Evolutionary conservation across 2,329 filamentous ascomycete genomes (phyloP).

Genomic region (Exophiala sp.): DNA sequence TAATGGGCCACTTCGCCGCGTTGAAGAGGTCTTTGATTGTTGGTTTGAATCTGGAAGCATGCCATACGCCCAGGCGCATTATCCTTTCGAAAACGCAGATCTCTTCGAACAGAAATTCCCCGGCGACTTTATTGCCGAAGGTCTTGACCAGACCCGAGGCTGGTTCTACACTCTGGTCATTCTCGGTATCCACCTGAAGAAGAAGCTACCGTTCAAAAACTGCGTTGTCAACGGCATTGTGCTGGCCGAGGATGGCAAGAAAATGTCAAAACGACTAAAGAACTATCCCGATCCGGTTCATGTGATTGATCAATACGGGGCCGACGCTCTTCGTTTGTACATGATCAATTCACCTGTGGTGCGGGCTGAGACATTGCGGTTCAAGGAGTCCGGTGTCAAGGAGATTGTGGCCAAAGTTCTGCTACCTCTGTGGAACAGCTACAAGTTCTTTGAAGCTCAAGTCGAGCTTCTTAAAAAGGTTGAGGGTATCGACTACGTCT

Average conservation of each 20-base stretch:
- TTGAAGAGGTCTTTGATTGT: slow-evolving; percentile 84
- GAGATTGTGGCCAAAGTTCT: slow-evolving; percentile 83
- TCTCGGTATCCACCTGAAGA: slow-evolving; percentile 75
- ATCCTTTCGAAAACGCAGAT: slow-evolving; percentile 77
- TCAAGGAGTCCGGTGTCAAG: slow-evolving; percentile 81
- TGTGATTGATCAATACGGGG: slow-evolving; percentile 76
- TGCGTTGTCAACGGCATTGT: slow-evolving; percentile 87
- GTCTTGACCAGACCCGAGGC: slow-evolving; percentile 78
- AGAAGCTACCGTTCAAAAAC: slow-evolving; percentile 75
- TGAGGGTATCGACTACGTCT: slow-evolving; percentile 65
- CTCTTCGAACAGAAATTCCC: slow-evolving; percentile 70
- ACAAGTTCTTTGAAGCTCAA: slow-evolving; percentile 85
- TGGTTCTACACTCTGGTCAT: slow-evolving; percentile 90
- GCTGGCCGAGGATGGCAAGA: slow-evolving; percentile 82
- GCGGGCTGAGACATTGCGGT: slow-evolving; percentile 73
- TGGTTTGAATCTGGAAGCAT: slow-evolving; percentile 91
- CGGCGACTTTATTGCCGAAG: slow-evolving; percentile 83
- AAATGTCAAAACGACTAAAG: slow-evolving; percentile 90
- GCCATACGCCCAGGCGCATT: slow-evolving; percentile 80
- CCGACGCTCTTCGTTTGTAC: slow-evolving; percentile 83
- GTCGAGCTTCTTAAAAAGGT: slow-evolving; percentile 78
- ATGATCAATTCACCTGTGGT: slow-evolving; percentile 90
- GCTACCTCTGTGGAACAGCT: slow-evolving; percentile 83
- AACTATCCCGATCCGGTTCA: slow-evolving; percentile 79
- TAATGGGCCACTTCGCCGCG: slow-evolving; percentile 67